Conservation (phyloP, 23 red algal genomes). For the Gracilaria vermiculophylla region DNA sequence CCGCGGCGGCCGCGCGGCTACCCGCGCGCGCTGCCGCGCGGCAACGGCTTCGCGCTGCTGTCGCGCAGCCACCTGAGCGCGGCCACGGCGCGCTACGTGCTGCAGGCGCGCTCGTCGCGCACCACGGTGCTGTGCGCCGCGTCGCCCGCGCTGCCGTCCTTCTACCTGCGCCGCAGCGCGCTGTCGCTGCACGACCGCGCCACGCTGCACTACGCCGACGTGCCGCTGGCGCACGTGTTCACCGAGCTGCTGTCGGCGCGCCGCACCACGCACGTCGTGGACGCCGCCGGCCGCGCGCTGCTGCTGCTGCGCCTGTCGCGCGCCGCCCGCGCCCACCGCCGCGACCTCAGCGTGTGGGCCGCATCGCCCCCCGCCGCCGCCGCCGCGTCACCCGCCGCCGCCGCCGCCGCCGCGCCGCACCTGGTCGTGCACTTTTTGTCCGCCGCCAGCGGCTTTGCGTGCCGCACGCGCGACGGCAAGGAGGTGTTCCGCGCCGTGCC, state of each 20-base stretch:
- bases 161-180: background rate
- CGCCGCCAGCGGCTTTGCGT: background rate
- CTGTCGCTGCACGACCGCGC: slow-evolving; percentile 12
- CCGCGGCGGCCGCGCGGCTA: slow-evolving; percentile 46
- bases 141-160: background rate
- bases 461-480: background rate
- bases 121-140: background rate
- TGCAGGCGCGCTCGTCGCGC: background rate
- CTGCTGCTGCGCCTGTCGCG: background rate
- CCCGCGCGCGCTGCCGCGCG: slow-evolving; percentile 29
- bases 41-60: slow-evolving; percentile 5
- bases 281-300: background rate
- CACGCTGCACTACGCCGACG: background rate
- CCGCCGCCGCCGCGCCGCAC: background rate
- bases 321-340: background rate
- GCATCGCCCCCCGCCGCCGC: too few relatives aligned
- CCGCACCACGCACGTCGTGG: background rate
- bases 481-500: background rate
- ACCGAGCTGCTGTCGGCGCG: background rate
- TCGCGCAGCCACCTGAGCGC: background rate
- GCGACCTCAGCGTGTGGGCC: background rate
- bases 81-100: background rate
- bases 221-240: background rate
- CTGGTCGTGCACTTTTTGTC: background rate
- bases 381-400: background rate